Percentiles rank a stretch among this genome's conserved stretches.
Conservation (phyloP, 2,329 filamentous ascomycete species). For the Daldinia eschscholtzii region DNA sequence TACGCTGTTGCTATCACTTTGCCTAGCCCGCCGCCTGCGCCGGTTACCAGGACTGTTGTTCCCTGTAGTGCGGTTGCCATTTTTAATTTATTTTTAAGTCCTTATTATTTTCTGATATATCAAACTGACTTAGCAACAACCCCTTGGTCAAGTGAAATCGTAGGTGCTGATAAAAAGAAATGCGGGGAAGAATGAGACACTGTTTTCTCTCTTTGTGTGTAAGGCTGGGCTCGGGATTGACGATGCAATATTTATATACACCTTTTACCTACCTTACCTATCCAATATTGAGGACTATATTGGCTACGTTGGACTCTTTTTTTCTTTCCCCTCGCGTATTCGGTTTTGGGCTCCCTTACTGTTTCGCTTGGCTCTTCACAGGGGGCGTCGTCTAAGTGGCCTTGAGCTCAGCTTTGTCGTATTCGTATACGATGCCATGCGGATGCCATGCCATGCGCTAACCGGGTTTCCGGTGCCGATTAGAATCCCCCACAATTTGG, state of each 20-base stretch:
- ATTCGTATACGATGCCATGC: constrained; percentile 8
- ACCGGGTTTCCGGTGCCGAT: constrained; percentile 3
- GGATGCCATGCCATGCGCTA: background rate
- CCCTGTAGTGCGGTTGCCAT: constrained; percentile 40
- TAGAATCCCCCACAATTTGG: background rate
- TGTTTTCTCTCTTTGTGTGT: background rate
- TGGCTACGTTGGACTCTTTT: background rate
- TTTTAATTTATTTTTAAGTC: constrained; percentile 2
- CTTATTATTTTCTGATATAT: background rate
- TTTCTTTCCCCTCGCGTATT: constrained; percentile 16
- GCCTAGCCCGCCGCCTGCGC: constrained; percentile 53
- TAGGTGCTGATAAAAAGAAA: background rate
- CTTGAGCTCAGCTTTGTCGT: constrained; percentile 3
- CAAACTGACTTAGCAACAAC: background rate
- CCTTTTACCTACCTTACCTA: background rate
- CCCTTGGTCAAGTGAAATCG: background rate
- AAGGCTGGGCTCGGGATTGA: background rate
- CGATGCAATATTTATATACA: constrained; percentile 1
- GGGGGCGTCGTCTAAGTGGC: background rate
- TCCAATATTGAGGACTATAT: background rate
- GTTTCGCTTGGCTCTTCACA: background rate
- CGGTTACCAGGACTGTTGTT: constrained; percentile 53
- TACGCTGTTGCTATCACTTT: constrained; percentile 51
- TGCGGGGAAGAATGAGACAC: background rate
- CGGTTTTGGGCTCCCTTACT: background rate